Conservation (phyloP, 2,329 filamentous ascomycete species). For the Aspergillus tubingensis region DNA sequence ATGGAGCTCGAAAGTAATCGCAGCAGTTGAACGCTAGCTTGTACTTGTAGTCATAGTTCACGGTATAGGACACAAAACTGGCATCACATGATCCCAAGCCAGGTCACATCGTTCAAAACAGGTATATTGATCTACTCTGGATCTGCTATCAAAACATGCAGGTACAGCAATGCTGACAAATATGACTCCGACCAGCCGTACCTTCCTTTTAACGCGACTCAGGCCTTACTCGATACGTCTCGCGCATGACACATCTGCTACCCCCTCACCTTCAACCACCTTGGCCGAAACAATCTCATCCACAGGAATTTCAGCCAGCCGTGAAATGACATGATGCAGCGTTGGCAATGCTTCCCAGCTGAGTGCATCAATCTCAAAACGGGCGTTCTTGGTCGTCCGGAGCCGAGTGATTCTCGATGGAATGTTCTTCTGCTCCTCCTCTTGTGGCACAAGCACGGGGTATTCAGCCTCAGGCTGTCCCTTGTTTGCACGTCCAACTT, state of each 20-base stretch:
- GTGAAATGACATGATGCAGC: conserved; percentile 58
- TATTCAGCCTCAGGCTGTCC: conserved; percentile 59
- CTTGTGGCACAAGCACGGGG: conserved; percentile 43
- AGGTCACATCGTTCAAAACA: not conserved
- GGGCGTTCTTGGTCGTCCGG: conserved; percentile 41
- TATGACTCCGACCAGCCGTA: not conserved
- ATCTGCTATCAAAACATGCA: not conserved
- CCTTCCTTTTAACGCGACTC: not conserved
- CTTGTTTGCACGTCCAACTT: conserved; percentile 50
- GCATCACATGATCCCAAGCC: no score
- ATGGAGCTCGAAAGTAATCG: no score
- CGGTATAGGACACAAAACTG: no score
- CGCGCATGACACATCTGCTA: conserved; percentile 39
- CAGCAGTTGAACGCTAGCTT: no score
- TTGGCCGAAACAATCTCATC: conserved; percentile 59
- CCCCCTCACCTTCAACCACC: conserved; percentile 57
- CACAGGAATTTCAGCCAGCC: conserved; percentile 58
- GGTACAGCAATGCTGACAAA: not conserved
- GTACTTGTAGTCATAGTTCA: no score
- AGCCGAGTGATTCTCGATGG: conserved; percentile 27
- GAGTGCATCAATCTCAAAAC: conserved; percentile 51
- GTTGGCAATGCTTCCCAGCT: conserved; percentile 61
- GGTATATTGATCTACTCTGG: not conserved
- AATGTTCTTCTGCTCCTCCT: conserved; percentile 37
- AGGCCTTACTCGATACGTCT: conserved; percentile 9